phyloP scores from a whole-genome alignment of 345 rosid species.

The Capsella bursapastoris region DNA sequence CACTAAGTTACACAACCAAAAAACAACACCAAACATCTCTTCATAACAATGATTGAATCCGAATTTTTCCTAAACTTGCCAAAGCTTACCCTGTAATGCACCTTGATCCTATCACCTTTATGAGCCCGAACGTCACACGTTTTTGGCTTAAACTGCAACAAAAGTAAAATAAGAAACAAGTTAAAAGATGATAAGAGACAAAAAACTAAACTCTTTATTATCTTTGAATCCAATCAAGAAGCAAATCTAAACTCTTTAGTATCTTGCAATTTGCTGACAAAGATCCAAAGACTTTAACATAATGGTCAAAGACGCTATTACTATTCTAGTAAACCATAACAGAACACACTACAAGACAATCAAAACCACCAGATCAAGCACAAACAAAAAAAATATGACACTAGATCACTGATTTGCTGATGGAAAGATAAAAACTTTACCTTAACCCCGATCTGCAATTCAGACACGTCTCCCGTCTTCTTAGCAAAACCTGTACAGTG shows the following conservation, averaged over 20 bases:
- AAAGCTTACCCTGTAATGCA: slow-evolving; percentile 82
- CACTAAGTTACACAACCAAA: not conserved
- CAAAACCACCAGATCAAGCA: slow-evolving; percentile 15
- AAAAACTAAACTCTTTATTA: not conserved
- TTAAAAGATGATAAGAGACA: not conserved
- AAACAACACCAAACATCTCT: not conserved
- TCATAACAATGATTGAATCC: not conserved
- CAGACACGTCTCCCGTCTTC: slow-evolving; percentile 75
- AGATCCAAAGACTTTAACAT: not conserved
- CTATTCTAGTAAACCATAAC: not conserved
- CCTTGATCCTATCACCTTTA: slow-evolving; percentile 87
- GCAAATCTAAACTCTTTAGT: not conserved
- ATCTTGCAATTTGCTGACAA: not conserved
- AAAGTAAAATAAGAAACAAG: not conserved
- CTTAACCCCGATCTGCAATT: slow-evolving; percentile 94
- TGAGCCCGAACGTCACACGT: slow-evolving; percentile 83
- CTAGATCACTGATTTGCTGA: not conserved
- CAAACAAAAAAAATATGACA: not conserved
- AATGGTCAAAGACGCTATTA: not conserved
- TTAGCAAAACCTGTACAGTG: slow-evolving; percentile 56
- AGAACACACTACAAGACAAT: slow-evolving; percentile 2
- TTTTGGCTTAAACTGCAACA: slow-evolving; percentile 65
- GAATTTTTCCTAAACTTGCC: not conserved
- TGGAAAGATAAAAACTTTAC: slow-evolving; percentile 38
- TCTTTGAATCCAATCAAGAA: not conserved